Evolutionary conservation across 2,329 filamentous ascomycete species (phyloP).

Genomic region (Colletotrichum orbiculare): DNA sequence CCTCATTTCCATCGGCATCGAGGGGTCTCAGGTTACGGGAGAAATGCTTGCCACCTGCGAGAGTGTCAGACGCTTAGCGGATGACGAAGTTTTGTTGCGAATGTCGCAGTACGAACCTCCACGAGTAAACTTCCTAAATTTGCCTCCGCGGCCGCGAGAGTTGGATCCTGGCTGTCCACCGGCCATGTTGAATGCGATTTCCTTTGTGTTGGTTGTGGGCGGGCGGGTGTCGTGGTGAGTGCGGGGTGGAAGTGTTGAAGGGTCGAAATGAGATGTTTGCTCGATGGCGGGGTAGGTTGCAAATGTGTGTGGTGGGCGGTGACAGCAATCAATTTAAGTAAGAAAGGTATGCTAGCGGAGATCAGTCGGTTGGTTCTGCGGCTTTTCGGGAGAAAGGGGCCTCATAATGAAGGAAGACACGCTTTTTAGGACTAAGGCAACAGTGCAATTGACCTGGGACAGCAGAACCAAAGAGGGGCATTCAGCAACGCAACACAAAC

Average conservation of each 20-base stretch:
- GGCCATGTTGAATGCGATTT: conserved; percentile 55
- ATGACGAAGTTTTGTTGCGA: conserved; percentile 8
- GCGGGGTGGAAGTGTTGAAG: conserved; percentile 34
- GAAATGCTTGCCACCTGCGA: conserved; percentile 90
- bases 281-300: no score
- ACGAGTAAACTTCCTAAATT: conserved; percentile 92
- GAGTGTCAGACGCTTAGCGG: conserved; percentile 32
- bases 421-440: no score
- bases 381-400: no score
- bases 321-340: not conserved
- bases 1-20: conserved; percentile 88
- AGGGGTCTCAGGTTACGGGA: conserved; percentile 89
- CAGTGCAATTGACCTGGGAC: no score
- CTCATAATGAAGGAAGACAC: no score
- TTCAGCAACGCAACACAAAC: no score
- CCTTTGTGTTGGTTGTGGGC: conserved; percentile 14
- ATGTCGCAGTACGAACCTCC: conserved; percentile 74
- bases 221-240: conserved; percentile 12
- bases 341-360: not conserved
- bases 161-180: conserved; percentile 56
- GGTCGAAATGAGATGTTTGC: conserved; percentile 35
- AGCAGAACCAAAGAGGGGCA: no score
- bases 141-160: conserved; percentile 86
- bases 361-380: not conserved
- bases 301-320: no score